phyloP scores from a whole-genome alignment of 352 stramenopile species.

The Phytophthora megakarya region DNA sequence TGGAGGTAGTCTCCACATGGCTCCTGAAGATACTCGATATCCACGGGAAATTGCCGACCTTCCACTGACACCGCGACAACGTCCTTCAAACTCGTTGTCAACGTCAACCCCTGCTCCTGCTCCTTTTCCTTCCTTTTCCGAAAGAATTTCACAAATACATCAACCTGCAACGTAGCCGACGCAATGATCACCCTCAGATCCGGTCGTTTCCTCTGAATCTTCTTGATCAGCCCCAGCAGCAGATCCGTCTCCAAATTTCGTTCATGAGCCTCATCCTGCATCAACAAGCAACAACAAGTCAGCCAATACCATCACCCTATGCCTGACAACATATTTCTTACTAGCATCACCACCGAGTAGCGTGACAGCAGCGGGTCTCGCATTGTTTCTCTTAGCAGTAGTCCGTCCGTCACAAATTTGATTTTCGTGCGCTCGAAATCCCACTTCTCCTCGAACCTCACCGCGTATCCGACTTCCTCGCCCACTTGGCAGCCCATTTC shows the following conservation, averaged over 20 bases:
- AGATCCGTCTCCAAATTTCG: slow-evolving; percentile 94
- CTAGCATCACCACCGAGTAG: slow-evolving; percentile 86
- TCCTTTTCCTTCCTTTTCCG: slow-evolving; percentile 50
- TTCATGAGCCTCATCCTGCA: slow-evolving; percentile 94
- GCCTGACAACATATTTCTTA: slow-evolving; percentile 15
- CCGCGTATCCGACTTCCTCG: slow-evolving; percentile 96
- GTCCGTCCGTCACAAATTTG: slow-evolving; percentile 99
- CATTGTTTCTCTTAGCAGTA: slow-evolving; percentile 97
- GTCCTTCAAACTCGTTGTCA: slow-evolving; percentile 34
- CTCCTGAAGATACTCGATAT: slow-evolving; percentile 89
- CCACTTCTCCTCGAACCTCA: slow-evolving; percentile 98
- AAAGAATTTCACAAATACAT: slow-evolving; percentile 93
- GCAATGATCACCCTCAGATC: slow-evolving; percentile 90
- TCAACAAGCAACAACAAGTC: neutral
- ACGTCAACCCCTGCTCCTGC: neutral
- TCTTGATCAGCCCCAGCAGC: slow-evolving; percentile 95
- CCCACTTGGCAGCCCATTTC: slow-evolving; percentile 96
- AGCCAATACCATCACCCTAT: neutral
- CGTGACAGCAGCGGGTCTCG: slow-evolving; percentile 72
- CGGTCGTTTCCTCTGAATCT: slow-evolving; percentile 90
- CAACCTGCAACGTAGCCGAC: slow-evolving; percentile 78
- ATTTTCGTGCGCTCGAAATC: slow-evolving; percentile 89
- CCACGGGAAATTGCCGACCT: slow-evolving; percentile 92
- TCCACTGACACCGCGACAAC: slow-evolving; percentile 75
- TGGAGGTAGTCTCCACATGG: slow-evolving; percentile 72